These are phyloP conservation scores for Dryadomyces quercus-mongolicae DNA, from an alignment of 2,329 filamentous ascomycete genomes.

Conservation along the genomic window DNA sequence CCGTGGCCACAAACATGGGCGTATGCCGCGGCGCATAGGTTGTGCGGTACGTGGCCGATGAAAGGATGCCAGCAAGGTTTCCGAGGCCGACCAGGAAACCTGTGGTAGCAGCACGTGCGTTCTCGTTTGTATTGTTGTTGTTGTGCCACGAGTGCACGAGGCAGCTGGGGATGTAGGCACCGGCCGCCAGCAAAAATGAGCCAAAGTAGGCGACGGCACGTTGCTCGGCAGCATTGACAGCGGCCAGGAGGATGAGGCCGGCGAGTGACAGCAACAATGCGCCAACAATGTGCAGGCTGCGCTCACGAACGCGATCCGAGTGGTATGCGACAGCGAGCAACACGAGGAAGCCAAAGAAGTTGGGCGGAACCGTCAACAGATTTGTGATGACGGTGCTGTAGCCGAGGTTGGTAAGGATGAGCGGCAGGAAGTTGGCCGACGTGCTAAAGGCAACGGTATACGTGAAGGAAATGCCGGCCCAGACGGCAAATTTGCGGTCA, in stretches of 20 bases:
- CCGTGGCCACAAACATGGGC: neutral
- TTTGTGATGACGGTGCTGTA: slow-evolving; percentile 12
- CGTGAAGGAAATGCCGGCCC: slow-evolving; percentile 8
- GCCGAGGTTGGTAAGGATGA: slow-evolving; percentile 9
- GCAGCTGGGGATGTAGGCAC: slow-evolving; percentile 11
- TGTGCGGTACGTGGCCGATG: slow-evolving; percentile 10
- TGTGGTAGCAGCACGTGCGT: slow-evolving; percentile 12
- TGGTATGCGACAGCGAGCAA: slow-evolving; percentile 8
- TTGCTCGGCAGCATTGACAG: slow-evolving; percentile 8
- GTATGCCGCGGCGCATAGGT: slow-evolving; percentile 12
- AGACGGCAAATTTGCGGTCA: slow-evolving; percentile 4
- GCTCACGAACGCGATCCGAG: slow-evolving; percentile 11
- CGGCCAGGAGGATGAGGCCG: slow-evolving; percentile 7
- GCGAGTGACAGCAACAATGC: neutral
- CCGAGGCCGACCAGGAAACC: slow-evolving; percentile 13
- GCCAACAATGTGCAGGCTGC: slow-evolving; percentile 11
- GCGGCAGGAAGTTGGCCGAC: slow-evolving; percentile 12
- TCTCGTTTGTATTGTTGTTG: slow-evolving; percentile 14
- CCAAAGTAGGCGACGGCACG: slow-evolving; percentile 12
- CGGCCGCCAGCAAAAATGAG: slow-evolving; percentile 7
- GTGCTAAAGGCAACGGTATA: slow-evolving; percentile 9
- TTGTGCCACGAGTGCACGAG: slow-evolving; percentile 12
- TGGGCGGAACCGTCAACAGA: slow-evolving; percentile 13
- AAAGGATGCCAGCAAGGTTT: slow-evolving; percentile 13
- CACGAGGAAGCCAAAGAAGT: slow-evolving; percentile 9